Evolutionary conservation across 2,329 filamentous ascomycete genomes (phyloP).

Genomic region (Paraphaeosphaeria minitans): DNA sequence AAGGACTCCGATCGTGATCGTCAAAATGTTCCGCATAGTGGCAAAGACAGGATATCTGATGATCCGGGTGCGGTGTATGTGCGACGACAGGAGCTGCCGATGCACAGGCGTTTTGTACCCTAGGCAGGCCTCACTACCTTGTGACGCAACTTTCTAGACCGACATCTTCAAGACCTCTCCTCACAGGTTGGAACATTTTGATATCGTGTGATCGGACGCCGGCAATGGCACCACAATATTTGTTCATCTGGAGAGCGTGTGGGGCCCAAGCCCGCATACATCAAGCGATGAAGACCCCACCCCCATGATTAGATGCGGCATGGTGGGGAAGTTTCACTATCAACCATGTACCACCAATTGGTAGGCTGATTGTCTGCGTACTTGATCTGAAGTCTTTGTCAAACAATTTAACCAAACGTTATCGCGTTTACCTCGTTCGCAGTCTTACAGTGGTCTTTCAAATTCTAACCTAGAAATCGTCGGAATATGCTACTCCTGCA

Average conservation of each 20-base stretch:
- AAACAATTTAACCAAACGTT: too few species aligned
- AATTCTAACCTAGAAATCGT: too few species aligned
- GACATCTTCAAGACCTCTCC: not conserved
- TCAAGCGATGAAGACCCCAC: not conserved
- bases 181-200: not conserved
- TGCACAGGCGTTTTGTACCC: not conserved
- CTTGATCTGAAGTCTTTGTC: not conserved
- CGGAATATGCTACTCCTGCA: too few species aligned
- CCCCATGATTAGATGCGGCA: constrained; percentile 2
- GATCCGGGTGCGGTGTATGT: not conserved
- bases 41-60: not conserved
- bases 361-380: not conserved
- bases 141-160: not conserved
- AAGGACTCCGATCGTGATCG: constrained; percentile 14
- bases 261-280: constrained; percentile 4
- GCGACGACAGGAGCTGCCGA: not conserved
- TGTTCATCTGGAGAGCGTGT: constrained; percentile 2
- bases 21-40: constrained; percentile 13
- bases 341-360: not conserved
- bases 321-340: constrained; percentile 2
- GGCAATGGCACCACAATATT: constrained; percentile 12
- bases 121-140: not conserved
- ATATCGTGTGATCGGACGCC: not conserved
- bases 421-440: too few species aligned
- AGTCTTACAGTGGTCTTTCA: too few species aligned